These are phyloP conservation scores for Ceriops decandra DNA, from an alignment of 345 rosid genomes.

Conservation along the genomic window DNA sequence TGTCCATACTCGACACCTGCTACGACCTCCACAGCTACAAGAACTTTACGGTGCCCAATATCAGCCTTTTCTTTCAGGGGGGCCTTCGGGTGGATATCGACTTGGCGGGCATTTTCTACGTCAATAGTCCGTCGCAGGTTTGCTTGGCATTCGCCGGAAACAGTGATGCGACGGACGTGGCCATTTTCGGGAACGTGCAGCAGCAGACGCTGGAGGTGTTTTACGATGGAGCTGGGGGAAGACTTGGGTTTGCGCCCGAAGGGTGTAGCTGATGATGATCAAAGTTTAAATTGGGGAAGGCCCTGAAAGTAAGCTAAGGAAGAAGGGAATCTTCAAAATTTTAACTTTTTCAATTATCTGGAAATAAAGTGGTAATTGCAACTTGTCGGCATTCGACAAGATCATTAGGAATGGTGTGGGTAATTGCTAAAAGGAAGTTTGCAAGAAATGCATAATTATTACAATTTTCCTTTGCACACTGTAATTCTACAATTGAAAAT, in stretches of 20 bases:
- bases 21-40: slow-evolving; percentile 46
- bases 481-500: too few relatives aligned
- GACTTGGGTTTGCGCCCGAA: slow-evolving; percentile 59
- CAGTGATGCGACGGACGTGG: slow-evolving; percentile 40
- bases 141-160: slow-evolving; percentile 83
- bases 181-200: slow-evolving; percentile 70
- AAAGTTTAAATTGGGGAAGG: too few relatives aligned
- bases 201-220: slow-evolving; percentile 68
- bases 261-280: slow-evolving; percentile 44
- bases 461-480: neutral
- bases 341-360: too few relatives aligned
- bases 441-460: slow-evolving; percentile 1
- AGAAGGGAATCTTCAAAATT: too few relatives aligned
- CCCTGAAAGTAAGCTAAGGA: too few relatives aligned
- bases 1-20: slow-evolving; percentile 77
- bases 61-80: slow-evolving; percentile 46
- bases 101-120: slow-evolving; percentile 43
- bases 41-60: slow-evolving; percentile 40
- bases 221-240: slow-evolving; percentile 55
- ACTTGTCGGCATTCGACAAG: too few relatives aligned
- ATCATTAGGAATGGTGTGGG: too few relatives aligned
- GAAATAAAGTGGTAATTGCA: too few relatives aligned
- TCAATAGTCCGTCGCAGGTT: slow-evolving; percentile 42
- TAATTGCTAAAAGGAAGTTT: neutral
- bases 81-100: slow-evolving; percentile 44